A percentile compares a stretch with the other conserved stretches of the same genome.
phyloP scores from a whole-genome alignment of 768 basidiomycete genomes.

The Panaeolus cyanescens region DNA sequence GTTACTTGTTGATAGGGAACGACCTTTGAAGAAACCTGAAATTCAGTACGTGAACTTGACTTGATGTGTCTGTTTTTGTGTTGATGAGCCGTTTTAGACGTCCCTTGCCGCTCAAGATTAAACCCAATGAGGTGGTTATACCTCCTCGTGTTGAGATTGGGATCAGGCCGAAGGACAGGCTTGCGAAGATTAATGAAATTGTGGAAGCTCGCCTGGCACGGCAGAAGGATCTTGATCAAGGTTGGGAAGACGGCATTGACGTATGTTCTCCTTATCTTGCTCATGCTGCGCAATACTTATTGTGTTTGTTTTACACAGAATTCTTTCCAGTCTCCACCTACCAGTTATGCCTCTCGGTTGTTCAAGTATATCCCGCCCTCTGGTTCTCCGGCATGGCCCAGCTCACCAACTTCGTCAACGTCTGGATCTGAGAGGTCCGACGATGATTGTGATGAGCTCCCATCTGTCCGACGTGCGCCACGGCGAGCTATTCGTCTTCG shows the following conservation, averaged over 20 bases:
- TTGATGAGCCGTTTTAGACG: slow-evolving; percentile 30
- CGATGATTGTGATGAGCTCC: slow-evolving; percentile 26
- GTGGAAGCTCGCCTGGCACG: slow-evolving; percentile 62
- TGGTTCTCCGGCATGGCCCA: slow-evolving; percentile 23
- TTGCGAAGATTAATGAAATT: slow-evolving; percentile 55
- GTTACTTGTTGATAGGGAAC: slow-evolving; percentile 71
- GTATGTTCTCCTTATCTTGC: slow-evolving; percentile 34
- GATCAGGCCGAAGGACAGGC: slow-evolving; percentile 69
- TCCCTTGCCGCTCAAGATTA: slow-evolving; percentile 54
- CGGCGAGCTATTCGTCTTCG: slow-evolving; percentile 74
- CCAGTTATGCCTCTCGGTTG: slow-evolving; percentile 59
- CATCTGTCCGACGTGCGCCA: slow-evolving; percentile 26
- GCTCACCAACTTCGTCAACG: slow-evolving; percentile 17
- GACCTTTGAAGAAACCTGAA: slow-evolving; percentile 63
- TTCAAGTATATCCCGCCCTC: slow-evolving; percentile 62
- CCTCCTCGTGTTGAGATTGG: slow-evolving; percentile 47
- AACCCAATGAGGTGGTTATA: slow-evolving; percentile 46
- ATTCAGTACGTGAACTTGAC: slow-evolving; percentile 21
- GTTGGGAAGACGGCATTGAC: slow-evolving; percentile 89
- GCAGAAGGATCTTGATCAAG: slow-evolving; percentile 73
- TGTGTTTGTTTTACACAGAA: slow-evolving; percentile 47
- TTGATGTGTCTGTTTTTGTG: slow-evolving; percentile 5
- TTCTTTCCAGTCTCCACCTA: slow-evolving; percentile 66
- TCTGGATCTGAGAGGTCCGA: slow-evolving; percentile 17
- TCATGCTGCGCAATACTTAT: neutral